These are phyloP conservation scores for Lactarius indigo DNA, from an alignment of 768 basidiomycete genomes.

Conservation along the genomic window DNA sequence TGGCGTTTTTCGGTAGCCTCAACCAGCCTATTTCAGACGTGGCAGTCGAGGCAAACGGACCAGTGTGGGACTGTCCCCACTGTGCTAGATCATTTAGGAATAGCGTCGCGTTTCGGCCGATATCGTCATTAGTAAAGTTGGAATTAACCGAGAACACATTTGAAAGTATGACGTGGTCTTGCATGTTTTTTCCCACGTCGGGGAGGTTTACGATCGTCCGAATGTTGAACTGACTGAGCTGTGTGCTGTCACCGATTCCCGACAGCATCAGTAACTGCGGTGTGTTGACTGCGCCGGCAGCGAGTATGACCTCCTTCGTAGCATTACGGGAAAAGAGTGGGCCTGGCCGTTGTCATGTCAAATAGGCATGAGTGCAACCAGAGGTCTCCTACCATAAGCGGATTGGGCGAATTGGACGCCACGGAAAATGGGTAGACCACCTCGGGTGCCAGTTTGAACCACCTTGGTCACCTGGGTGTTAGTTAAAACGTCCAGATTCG, in stretches of 20 bases:
- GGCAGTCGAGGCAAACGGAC: conserved; percentile 10
- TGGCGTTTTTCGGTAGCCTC: conserved; percentile 16
- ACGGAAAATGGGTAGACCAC: not conserved
- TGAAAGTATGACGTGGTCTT: conserved; percentile 27
- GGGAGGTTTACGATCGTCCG: conserved; percentile 27
- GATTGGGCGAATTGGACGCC: not conserved
- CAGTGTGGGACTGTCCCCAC: conserved; percentile 16
- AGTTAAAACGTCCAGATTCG: not conserved
- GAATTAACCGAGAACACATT: conserved; percentile 8
- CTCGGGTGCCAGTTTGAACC: not conserved
- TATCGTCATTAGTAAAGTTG: conserved; percentile 15
- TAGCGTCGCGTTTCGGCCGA: conserved; percentile 17
- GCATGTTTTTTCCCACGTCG: conserved; percentile 32
- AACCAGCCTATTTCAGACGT: conserved; percentile 10
- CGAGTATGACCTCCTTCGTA: conserved; percentile 20
- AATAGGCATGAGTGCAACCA: not conserved
- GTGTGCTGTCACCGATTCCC: conserved; percentile 30
- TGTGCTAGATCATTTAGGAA: not conserved
- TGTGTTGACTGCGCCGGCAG: conserved; percentile 19
- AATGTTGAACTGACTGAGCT: conserved; percentile 28
- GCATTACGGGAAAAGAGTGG: conserved; percentile 22
- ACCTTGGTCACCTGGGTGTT: conserved; percentile 3
- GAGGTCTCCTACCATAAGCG: not conserved
- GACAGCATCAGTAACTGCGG: conserved; percentile 31
- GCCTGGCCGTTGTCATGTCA: not conserved